These are phyloP conservation scores for Candida mesenterica DNA, from an alignment of 1,139 yeast genomes.

Conservation along the genomic window DNA sequence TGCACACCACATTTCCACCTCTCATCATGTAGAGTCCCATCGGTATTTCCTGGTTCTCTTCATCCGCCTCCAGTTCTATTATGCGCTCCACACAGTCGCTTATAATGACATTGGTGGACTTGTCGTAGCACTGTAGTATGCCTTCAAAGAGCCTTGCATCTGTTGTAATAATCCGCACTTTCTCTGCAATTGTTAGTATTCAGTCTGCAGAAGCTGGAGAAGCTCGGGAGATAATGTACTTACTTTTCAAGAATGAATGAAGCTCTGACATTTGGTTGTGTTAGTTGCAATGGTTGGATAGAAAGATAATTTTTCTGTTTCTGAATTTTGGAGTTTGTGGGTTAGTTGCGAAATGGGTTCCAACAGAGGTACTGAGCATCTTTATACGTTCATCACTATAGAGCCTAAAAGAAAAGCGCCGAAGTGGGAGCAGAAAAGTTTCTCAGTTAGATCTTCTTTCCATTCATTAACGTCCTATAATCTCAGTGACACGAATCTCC, in stretches of 20 bases:
- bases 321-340: no score
- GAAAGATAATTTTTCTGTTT: no score
- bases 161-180: slow-evolving; percentile 74
- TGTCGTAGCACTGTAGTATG: slow-evolving; percentile 75
- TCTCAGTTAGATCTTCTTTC: no score
- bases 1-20: slow-evolving; percentile 79
- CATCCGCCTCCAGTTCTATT: slow-evolving; percentile 39
- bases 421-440: no score
- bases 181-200: slow-evolving; percentile 39
- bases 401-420: no score
- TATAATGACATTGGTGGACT: slow-evolving; percentile 70
- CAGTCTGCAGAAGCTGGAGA: not conserved
- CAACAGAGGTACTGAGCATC: no score
- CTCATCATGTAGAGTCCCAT: slow-evolving; percentile 70
- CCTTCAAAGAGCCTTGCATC: slow-evolving; percentile 80
- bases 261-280: slow-evolving; percentile 33
- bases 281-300: not conserved
- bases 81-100: slow-evolving; percentile 58
- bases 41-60: slow-evolving; percentile 47
- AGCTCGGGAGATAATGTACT: slow-evolving; percentile 18
- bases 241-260: slow-evolving; percentile 38
- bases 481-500: no score
- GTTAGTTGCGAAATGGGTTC: no score
- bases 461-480: no score
- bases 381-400: no score